Evolutionary conservation across 352 stramenopile species (phyloP), one percentile per base, ranked within the genome.

Genomic region (Globisporangium splendens): DNA sequence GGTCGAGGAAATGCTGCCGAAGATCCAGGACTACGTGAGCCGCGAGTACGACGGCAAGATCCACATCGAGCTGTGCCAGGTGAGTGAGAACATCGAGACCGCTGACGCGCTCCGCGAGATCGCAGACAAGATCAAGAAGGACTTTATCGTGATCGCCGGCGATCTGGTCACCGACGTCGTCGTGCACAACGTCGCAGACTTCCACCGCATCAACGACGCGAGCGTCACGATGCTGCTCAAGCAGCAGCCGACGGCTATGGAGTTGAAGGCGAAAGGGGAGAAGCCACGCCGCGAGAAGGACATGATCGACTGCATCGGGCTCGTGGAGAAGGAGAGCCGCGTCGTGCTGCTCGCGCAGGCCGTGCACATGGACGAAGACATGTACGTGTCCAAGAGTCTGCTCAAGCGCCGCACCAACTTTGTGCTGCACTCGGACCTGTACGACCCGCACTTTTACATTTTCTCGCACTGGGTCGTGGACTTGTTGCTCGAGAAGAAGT

Each of bases 401-500:
- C 74, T 89, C 48, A 89, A 91, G 72, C 74, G 82, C 46, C 73
- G 75, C 24, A 79, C 74, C 54, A 77, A 85, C 57, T 78, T 93
- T 48, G 79, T 83, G 54, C 68, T 93, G 51, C 84, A 88, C 66
- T 81, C 81, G 66, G 82, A 93, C 41, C 66, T 92, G 51, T 92
- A 91, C 62, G 84, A 93, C 54, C 69, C 77, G 42, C 84, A 93
- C 61, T 83, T 93, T 44, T 93, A 92, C 75, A 86, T 93, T 56
- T 93, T 93, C 54, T 83, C 84, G 46, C 82, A 91, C 62, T 91
- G 84, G 82, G 82, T 93, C 47, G 57, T 93, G 10, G 78, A 91
- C 31, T 62, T 91, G 41, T 52, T 93, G 56, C 63, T 82, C 41
- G 82, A 91, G 66, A 94, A 91, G 65, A 89, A 91, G 66, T 83